These are phyloP conservation scores for Neopestalotiopsis clavispora DNA, from an alignment of 2,329 filamentous ascomycete species.

Conservation along the genomic window DNA sequence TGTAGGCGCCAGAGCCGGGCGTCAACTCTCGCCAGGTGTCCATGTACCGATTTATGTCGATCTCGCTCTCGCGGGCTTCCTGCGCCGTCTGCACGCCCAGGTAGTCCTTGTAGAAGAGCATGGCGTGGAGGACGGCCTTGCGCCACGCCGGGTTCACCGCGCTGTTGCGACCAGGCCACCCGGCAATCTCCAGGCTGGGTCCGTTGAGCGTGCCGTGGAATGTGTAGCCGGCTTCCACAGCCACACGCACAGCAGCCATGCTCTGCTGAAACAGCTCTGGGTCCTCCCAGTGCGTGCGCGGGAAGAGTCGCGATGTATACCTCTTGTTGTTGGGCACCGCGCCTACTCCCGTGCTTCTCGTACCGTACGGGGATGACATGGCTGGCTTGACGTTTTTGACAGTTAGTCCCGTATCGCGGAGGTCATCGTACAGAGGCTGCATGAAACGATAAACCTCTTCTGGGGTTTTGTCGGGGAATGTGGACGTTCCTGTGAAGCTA, in stretches of 20 bases:
- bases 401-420: slow-evolving; percentile 36
- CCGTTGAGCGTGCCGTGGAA: slow-evolving; percentile 40
- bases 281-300: slow-evolving; percentile 33
- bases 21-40: slow-evolving; percentile 4
- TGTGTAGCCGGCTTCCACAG: slow-evolving; percentile 41
- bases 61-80: slow-evolving; percentile 3
- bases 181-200: slow-evolving; percentile 34
- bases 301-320: slow-evolving; percentile 39
- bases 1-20: slow-evolving; percentile 3
- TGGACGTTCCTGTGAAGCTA: slow-evolving; percentile 37
- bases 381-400: slow-evolving; percentile 30
- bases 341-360: slow-evolving; percentile 27
- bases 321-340: slow-evolving; percentile 34
- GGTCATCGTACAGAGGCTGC: slow-evolving; percentile 37
- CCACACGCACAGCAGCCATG: slow-evolving; percentile 37
- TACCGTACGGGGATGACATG: slow-evolving; percentile 36
- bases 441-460: slow-evolving; percentile 33
- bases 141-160: slow-evolving; percentile 51
- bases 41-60: slow-evolving; percentile 8
- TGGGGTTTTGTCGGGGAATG: slow-evolving; percentile 36
- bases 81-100: slow-evolving; percentile 6
- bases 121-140: background rate
- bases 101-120: slow-evolving; percentile 12
- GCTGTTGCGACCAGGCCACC: slow-evolving; percentile 35
- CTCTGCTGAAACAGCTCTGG: slow-evolving; percentile 27